Evolutionary conservation across 495 filamentous ascomycete species (phyloP), one percentile per base, ranked within the genome.

Genomic region (Trichoderma parareesei): DNA sequence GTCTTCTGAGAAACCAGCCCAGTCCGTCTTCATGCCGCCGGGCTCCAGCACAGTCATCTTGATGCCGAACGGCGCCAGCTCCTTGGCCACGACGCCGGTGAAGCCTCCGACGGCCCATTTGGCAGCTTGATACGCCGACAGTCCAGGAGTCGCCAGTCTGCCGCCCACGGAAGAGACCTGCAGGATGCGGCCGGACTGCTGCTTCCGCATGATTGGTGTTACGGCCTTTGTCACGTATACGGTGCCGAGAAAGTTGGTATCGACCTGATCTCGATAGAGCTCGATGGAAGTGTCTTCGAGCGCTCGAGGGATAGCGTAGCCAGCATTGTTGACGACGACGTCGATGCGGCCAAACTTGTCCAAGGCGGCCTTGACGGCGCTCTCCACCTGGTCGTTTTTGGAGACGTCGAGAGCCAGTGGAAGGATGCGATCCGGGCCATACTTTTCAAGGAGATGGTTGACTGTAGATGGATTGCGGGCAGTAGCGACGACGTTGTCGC

Each of bases 401-500:
- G 71, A 73, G 20, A 78, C 65, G 65, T 79, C 75, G 33, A 81
- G 67, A 43, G 76, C 70, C 2, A 78, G 42, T 11, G 66, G 62
- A n/a, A 66, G 61, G 18, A 66, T 62, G 49, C 60, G 60, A 20
- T 48, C 42, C 16, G 5, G 53, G 1, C 5, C 68, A 60, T n/a
- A 61, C 35, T 38, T 41, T 11, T 62, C 38, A 6, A 62, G 38
- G 38, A 62, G 60, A 41, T 62, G 16, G 14, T 62, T 41, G 2
- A 62, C 38, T 14, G 60, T 41, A 20, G 10, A 65, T 18, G 72
- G 46, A 65, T 66, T 65, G 69, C 72, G 55, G 67, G 71, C 65
- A 67, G 78, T 68, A 40, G 75, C 82, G 43, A 85, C 72, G 16
- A 85, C 82, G 53, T 70, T 68, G 63, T 81, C 75, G 38, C 81